These are phyloP conservation scores for Favolaschia claudopus DNA, from an alignment of 768 basidiomycete species.

Conservation along the genomic window DNA sequence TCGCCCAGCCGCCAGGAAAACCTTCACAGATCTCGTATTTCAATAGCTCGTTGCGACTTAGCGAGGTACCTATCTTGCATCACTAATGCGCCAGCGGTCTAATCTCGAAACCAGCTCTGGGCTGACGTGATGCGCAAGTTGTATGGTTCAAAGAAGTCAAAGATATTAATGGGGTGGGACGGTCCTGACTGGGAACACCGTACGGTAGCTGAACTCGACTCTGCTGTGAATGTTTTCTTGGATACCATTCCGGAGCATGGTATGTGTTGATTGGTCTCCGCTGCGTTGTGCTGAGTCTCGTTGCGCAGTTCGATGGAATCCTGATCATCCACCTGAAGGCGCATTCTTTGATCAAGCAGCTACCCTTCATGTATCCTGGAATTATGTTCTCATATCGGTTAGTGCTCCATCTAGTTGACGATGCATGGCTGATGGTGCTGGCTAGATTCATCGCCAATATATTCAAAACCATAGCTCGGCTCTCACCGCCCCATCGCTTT, in stretches of 20 bases:
- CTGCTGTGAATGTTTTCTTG: slow-evolving; percentile 58
- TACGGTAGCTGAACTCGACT: slow-evolving; percentile 59
- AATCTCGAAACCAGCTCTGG: background rate
- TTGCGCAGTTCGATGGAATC: slow-evolving; percentile 44
- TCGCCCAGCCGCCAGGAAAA: slow-evolving; percentile 53
- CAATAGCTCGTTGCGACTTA: slow-evolving; percentile 45
- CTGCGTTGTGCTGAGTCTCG: background rate
- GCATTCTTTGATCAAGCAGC: slow-evolving; percentile 51
- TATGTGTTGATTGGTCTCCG: slow-evolving; percentile 24
- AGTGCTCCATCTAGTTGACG: slow-evolving; percentile 61
- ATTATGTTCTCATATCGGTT: slow-evolving; percentile 58
- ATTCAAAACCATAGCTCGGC: slow-evolving; percentile 7
- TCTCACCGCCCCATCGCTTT: slow-evolving; percentile 15
- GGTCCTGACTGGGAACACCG: slow-evolving; percentile 48
- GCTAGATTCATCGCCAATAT: slow-evolving; percentile 31
- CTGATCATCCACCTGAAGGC: slow-evolving; percentile 35
- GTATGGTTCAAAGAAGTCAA: slow-evolving; percentile 45
- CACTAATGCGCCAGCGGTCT: background rate
- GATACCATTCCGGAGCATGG: slow-evolving; percentile 55
- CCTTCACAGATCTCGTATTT: slow-evolving; percentile 48
- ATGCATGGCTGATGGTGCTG: background rate
- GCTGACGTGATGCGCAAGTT: slow-evolving; percentile 19
- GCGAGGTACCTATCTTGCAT: slow-evolving; percentile 40
- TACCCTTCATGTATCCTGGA: slow-evolving; percentile 46
- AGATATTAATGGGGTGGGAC: slow-evolving; percentile 40